Percentiles rank a stretch among this genome's conserved stretches.
Evolutionary conservation across 345 rosid genomes (phyloP).

Genomic region (Eucalyptus sp.): DNA sequence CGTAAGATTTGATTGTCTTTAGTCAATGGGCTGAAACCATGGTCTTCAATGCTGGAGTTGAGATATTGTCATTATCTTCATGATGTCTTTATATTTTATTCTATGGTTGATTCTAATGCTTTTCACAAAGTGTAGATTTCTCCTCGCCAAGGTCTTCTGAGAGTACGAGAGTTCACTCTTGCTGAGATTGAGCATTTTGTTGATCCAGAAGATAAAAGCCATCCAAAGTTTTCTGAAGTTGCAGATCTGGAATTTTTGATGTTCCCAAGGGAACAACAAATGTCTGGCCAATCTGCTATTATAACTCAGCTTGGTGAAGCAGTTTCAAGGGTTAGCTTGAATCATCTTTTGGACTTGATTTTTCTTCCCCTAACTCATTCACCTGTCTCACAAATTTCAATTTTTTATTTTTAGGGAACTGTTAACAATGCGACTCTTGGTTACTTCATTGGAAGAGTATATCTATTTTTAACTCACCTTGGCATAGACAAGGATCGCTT

Average conservation of each 20-base stretch:
- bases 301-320: slow-evolving; percentile 55
- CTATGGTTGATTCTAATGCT: not conserved
- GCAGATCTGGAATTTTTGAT: slow-evolving; percentile 62
- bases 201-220: slow-evolving; percentile 94
- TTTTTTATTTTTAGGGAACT: slow-evolving; percentile 41
- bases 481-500: slow-evolving; percentile 74
- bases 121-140: slow-evolving; percentile 40
- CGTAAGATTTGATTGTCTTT: not conserved
- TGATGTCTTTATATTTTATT: not conserved
- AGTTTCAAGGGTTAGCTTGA: slow-evolving; percentile 51
- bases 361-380: not conserved
- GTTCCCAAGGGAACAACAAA: slow-evolving; percentile 87
- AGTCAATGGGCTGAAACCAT: not conserved
- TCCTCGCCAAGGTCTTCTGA: slow-evolving; percentile 96
- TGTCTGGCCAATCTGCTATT: slow-evolving; percentile 78
- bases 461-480: slow-evolving; percentile 67
- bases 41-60: not conserved
- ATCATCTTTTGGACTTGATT: not conserved
- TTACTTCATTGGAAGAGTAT: slow-evolving; percentile 91
- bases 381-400: not conserved
- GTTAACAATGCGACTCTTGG: slow-evolving; percentile 95
- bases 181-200: slow-evolving; percentile 98
- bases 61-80: not conserved
- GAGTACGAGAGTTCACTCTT: slow-evolving; percentile 91
- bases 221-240: slow-evolving; percentile 67